Evolutionary conservation across 1,139 yeast species (phyloP).

Genomic region (Candida dubliniensis): DNA sequence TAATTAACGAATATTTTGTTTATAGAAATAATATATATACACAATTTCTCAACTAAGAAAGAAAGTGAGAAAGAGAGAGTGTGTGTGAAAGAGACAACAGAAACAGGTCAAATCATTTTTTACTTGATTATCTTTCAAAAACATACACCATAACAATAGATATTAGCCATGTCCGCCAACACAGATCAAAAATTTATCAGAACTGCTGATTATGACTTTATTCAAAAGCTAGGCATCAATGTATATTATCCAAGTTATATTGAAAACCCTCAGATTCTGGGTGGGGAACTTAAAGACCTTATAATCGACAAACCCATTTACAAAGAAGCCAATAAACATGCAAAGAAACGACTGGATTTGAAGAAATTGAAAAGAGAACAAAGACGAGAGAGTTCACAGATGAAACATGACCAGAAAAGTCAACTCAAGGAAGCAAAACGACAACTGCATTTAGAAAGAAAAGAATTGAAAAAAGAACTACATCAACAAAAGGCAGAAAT

Average conservation of each 20-base stretch:
- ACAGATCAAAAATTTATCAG: constrained; percentile 3
- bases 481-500: constrained; percentile 14
- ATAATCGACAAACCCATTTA: constrained; percentile 45
- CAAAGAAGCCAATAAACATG: constrained; percentile 33
- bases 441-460: constrained; percentile 11
- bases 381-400: constrained; percentile 5
- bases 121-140: too few relatives aligned
- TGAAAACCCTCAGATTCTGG: constrained; percentile 39
- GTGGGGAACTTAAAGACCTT: constrained; percentile 39
- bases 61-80: too few relatives aligned
- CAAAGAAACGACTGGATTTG: constrained; percentile 7
- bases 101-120: too few relatives aligned
- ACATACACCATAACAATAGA: not conserved
- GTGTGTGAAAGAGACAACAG: too few relatives aligned
- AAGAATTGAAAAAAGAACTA: constrained; percentile 14
- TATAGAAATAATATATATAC: too few relatives aligned
- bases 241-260: constrained; percentile 44
- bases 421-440: constrained; percentile 15
- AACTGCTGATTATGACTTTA: constrained; percentile 34
- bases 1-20: too few relatives aligned
- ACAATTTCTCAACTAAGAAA: too few relatives aligned
- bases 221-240: constrained; percentile 37
- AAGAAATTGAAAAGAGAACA: constrained; percentile 9
- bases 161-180: not conserved
- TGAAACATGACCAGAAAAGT: constrained; percentile 4